Base-by-base conservation (phyloP, 805 yeast genomes). In the Candida vaughaniae region DNA sequence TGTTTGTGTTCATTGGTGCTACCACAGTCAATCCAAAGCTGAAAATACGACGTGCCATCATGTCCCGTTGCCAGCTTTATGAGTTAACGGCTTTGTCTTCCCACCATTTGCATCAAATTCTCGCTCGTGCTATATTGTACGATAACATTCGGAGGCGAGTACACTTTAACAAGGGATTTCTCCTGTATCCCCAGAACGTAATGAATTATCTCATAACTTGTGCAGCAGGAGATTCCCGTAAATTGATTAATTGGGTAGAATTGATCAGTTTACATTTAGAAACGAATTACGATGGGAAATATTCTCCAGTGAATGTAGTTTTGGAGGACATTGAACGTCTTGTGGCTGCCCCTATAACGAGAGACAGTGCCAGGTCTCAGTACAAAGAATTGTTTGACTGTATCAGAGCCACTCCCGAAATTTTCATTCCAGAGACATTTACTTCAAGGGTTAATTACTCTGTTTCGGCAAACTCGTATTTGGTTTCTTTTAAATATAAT, bases 21-120 rank as follows among this genome's bases (percentile, higher is more conserved):
- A 93, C 99, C 0, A 90, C 98, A 0, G 95, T 88, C 49, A 88
- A 89, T 53, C 96, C 97, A 3, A 79, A 85, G 32, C 82, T 84
- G 50, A 82, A 87, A 49, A 62, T 93, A 28, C 80, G 89, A 42
- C 77, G 83, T 37, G 97, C 98, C 0, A 64, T 93, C 22, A 56
- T 88, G 18, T 86, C 96, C 5, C 64, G 99, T 39, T 86, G 96
- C 52, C 82, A 89, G 40, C 78, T 88, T 0, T 85, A 89, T 54
- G 80, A 80, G 5, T 64, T 93, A 43, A 67, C 75, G 31, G 73
- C 75, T 39, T 66, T 89, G 20, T 53, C 58, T 1, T 43, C 49
- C 1, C 59, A 58, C 2, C 88, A 89, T 31, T 55, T 85, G 16
- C 55, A 53, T 15, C 56, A 56, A 10, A 77, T 90, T 4, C 54